Evolutionary conservation across 768 basidiomycete genomes (phyloP).

Genomic region (Harrya chromipes): DNA sequence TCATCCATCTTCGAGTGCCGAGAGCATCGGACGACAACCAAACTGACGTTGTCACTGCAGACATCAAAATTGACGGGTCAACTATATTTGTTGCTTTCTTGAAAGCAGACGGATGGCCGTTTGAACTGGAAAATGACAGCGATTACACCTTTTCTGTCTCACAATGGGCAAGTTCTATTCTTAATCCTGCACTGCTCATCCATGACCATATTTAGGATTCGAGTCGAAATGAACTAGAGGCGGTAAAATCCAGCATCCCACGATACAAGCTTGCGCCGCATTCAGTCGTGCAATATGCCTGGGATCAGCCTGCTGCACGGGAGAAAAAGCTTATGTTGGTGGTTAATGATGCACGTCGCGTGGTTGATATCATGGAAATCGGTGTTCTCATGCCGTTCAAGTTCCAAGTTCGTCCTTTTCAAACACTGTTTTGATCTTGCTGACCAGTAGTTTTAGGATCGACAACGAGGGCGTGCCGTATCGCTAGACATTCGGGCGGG

Average conservation of each 20-base stretch:
- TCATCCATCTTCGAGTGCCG: slow-evolving; percentile 68
- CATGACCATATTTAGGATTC: slow-evolving; percentile 41
- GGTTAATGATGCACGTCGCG: slow-evolving; percentile 57
- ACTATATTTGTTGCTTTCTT: slow-evolving; percentile 84
- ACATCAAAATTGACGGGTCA: slow-evolving; percentile 80
- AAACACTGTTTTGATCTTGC: not conserved
- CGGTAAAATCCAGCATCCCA: slow-evolving; percentile 36
- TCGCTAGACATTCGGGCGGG: slow-evolving; percentile 94
- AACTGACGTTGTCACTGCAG: slow-evolving; percentile 63
- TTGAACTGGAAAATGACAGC: slow-evolving; percentile 86
- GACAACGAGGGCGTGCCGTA: slow-evolving; percentile 58
- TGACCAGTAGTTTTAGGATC: slow-evolving; percentile 37
- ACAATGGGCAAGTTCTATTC: slow-evolving; percentile 58
- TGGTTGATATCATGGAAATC: slow-evolving; percentile 93
- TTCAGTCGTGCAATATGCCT: slow-evolving; percentile 69
- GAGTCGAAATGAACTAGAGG: slow-evolving; percentile 36
- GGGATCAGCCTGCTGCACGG: slow-evolving; percentile 86
- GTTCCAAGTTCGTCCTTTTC: slow-evolving; percentile 54
- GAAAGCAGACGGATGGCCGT: slow-evolving; percentile 75
- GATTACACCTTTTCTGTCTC: slow-evolving; percentile 63
- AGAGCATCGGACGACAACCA: slow-evolving; percentile 36
- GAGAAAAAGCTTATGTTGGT: slow-evolving; percentile 75
- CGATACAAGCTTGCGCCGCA: slow-evolving; percentile 59
- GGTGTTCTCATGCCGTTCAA: slow-evolving; percentile 89
- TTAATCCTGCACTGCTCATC: not conserved